Conservation (phyloP, 2,329 filamentous ascomycete species). For the Septoria linicola region DNA sequence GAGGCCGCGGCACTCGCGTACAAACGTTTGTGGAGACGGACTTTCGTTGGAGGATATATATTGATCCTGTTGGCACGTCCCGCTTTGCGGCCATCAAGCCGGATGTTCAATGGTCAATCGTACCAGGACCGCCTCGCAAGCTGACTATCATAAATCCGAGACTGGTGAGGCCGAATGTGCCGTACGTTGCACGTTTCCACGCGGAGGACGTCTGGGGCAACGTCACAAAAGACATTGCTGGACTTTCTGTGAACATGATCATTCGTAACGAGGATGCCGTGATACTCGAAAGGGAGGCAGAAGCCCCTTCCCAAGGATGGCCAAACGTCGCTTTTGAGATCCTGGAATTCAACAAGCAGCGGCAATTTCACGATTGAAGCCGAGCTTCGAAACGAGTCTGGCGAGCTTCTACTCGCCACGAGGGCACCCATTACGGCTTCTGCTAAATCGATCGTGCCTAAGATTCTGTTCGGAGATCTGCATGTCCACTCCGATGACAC, state of each 20-base stretch:
- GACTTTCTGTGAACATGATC: neutral
- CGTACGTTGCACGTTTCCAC: neutral
- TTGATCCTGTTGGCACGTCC: constrained; percentile 42
- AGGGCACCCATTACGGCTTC: constrained; percentile 26
- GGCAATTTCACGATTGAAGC: neutral
- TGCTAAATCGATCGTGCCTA: constrained; percentile 25
- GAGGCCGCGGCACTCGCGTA: constrained; percentile 36
- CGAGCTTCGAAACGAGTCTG: neutral
- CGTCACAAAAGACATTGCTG: neutral
- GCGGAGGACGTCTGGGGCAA: neutral
- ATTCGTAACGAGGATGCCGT: neutral
- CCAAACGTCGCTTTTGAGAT: neutral
- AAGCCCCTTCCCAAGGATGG: neutral
- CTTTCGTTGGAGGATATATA: constrained; percentile 41
- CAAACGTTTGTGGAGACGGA: constrained; percentile 41
- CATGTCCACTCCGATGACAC: constrained; percentile 44
- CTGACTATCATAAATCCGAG: constrained; percentile 26
- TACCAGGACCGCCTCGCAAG: constrained; percentile 25
- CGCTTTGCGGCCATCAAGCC: constrained; percentile 28
- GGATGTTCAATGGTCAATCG: constrained; percentile 33
- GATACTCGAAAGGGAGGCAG: no score
- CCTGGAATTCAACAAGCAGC: neutral
- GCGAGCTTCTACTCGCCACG: neutral
- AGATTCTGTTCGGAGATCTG: constrained; percentile 37
- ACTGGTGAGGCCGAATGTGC: neutral